A percentile compares a stretch with the other conserved stretches of the same genome.
These are phyloP conservation scores for Solanum habrochaites DNA, from an alignment of 257 asterid genomes.

Conservation along the genomic window DNA sequence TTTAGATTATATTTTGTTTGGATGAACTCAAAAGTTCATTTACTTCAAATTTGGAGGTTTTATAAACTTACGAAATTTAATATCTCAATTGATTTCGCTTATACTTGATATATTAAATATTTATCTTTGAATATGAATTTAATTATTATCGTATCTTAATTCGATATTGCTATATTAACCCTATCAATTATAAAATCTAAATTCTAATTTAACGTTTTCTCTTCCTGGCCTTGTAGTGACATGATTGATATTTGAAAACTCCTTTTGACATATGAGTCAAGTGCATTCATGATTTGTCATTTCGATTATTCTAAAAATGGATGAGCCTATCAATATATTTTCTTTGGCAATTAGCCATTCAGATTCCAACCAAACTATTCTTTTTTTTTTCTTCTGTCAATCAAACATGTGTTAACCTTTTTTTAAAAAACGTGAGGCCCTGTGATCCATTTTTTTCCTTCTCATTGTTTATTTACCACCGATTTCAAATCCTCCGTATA, in stretches of 20 bases:
- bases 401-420: neutral
- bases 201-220: too few relatives aligned
- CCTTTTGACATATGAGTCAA: neutral
- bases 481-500: neutral
- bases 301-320: neutral
- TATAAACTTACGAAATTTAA: too few relatives aligned
- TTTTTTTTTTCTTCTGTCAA: neutral
- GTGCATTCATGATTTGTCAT: neutral
- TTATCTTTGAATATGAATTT: too few relatives aligned
- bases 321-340: neutral
- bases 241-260: neutral
- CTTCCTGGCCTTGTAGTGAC: neutral
- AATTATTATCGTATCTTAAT: too few relatives aligned
- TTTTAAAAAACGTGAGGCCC: neutral
- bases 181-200: too few relatives aligned
- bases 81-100: too few relatives aligned
- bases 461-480: neutral
- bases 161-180: neutral
- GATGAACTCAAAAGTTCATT: neutral
- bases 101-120: too few relatives aligned
- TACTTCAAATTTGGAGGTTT: neutral
- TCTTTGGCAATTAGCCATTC: neutral
- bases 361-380: neutral
- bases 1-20: neutral
- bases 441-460: neutral